Evolutionary conservation across 208 protist species (phyloP).

Genomic region (Trypanosoma cruzi): DNA sequence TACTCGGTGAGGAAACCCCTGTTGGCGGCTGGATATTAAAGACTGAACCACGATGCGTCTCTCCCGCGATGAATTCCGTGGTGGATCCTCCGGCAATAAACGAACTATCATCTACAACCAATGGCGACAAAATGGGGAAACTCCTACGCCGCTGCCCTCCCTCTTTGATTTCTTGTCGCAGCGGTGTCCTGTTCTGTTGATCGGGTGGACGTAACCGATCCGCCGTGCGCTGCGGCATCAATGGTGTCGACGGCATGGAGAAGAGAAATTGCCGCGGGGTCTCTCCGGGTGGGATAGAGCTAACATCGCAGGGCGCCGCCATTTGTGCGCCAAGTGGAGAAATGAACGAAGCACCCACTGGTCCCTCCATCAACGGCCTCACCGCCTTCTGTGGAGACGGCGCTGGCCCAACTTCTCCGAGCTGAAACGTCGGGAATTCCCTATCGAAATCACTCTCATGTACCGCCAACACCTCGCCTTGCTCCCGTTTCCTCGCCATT

Average conservation of each 20-base stretch:
- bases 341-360: constrained; percentile 16
- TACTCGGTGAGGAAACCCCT: not conserved
- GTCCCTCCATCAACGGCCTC: constrained; percentile 8
- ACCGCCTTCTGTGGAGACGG: not conserved
- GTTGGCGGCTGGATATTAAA: not conserved
- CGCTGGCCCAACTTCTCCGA: not conserved
- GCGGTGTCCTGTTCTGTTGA: not conserved
- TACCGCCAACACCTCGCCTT: not conserved
- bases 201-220: not conserved
- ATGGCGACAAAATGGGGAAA: constrained; percentile 5
- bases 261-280: constrained; percentile 14
- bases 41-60: not conserved
- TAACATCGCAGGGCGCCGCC: constrained; percentile 12
- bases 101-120: not conserved
- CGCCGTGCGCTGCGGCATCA: not conserved
- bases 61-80: not conserved
- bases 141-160: not conserved
- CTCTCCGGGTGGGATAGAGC: constrained; percentile 21
- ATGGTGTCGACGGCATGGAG: constrained; percentile 13
- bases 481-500: not conserved
- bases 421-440: constrained; percentile 18
- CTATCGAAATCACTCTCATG: not conserved
- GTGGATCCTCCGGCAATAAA: not conserved
- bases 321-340: not conserved
- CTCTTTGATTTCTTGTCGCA: not conserved